phyloP scores from a whole-genome alignment of 306 rosid genomes.

The Ormosia emarginata region DNA sequence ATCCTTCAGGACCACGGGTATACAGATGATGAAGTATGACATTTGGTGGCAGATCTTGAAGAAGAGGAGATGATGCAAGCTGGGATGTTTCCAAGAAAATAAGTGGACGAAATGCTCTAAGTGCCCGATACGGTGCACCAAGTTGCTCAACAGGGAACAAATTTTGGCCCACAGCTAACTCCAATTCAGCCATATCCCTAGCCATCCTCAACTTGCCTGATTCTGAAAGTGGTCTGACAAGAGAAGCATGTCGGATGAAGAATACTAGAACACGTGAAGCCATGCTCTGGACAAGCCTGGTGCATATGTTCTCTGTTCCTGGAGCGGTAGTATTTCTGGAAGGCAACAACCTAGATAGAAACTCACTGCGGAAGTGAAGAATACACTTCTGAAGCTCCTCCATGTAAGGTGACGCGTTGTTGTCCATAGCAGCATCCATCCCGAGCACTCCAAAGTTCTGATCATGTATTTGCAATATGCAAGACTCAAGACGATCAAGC shows the following conservation, averaged over 20 bases:
- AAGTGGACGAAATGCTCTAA: constrained; percentile 93
- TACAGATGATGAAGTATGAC: constrained; percentile 91
- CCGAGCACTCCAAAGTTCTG: constrained; percentile 83
- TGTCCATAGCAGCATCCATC: constrained; percentile 94
- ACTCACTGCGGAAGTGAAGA: constrained; percentile 91
- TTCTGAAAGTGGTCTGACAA: constrained; percentile 96
- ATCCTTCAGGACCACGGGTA: constrained; percentile 81
- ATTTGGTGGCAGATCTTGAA: constrained; percentile 90
- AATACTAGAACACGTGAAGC: constrained; percentile 89
- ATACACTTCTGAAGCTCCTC: constrained; percentile 91
- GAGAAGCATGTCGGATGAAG: constrained; percentile 97
- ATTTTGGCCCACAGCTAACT: constrained; percentile 92
- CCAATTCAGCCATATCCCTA: constrained; percentile 98
- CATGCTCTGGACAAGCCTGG: constrained; percentile 91
- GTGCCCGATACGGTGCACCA: constrained; percentile 94
- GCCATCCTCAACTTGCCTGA: constrained; percentile 99
- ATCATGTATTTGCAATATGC: constrained; percentile 89
- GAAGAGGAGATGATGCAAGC: constrained; percentile 80
- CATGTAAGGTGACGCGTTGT: constrained; percentile 95
- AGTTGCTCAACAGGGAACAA: constrained; percentile 95
- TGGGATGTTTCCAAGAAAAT: constrained; percentile 96
- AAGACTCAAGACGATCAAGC: constrained; percentile 95
- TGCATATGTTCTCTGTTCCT: constrained; percentile 77
- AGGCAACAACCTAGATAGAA: constrained; percentile 80
- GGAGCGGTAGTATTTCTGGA: constrained; percentile 41